Evolutionary conservation across 2,329 filamentous ascomycete species (phyloP).

Genomic region (Fusarium sp.): DNA sequence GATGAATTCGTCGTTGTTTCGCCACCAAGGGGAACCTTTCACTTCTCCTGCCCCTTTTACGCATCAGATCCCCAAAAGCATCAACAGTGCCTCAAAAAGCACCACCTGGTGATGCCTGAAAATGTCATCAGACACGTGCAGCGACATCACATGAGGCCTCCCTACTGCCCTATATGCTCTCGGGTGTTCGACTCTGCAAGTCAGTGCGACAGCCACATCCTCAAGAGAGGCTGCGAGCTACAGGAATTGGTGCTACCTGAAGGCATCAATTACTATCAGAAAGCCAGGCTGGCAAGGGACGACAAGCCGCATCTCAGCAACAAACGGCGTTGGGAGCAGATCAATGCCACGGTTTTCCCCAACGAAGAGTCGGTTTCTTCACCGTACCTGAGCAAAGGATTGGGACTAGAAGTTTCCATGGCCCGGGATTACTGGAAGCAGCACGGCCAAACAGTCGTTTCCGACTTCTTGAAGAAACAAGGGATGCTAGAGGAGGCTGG

Average conservation of each 20-base stretch:
- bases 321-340: neutral
- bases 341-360: neutral
- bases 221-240: neutral
- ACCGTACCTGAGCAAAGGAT: neutral
- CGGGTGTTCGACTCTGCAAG: neutral
- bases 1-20: neutral
- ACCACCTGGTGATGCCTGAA: neutral
- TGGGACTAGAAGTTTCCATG: neutral
- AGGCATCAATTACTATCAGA: neutral
- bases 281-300: neutral
- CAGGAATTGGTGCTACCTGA: neutral
- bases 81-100: neutral
- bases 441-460: neutral
- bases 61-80: neutral
- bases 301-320: neutral
- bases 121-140: neutral
- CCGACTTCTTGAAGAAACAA: neutral
- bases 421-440: neutral
- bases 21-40: neutral
- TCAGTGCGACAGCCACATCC: neutral
- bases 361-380: neutral
- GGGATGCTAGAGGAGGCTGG: neutral
- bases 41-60: neutral
- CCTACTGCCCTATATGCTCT: neutral
- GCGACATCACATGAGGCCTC: neutral